A percentile compares a stretch with the other conserved stretches of the same genome.
These are phyloP conservation scores for Metroxylon sagu DNA, from an alignment of 176 grass and related monocot species.

Conservation along the genomic window DNA sequence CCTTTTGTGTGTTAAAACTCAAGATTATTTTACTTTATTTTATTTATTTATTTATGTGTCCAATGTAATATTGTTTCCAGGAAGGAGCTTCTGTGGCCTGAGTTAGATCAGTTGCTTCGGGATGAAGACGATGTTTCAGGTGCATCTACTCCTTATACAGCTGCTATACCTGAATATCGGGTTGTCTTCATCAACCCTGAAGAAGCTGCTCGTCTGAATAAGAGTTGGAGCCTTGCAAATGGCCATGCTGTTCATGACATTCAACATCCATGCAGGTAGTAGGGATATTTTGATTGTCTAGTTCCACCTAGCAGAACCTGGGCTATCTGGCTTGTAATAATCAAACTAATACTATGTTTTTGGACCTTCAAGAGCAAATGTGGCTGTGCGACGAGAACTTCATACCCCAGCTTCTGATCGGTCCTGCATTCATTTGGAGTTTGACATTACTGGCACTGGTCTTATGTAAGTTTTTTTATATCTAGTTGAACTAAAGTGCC, in stretches of 20 bases:
- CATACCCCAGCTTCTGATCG: slow-evolving; percentile 81
- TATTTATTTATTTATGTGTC: no score
- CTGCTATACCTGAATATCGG: slow-evolving; percentile 86
- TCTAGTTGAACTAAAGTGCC: neutral
- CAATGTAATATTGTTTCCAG: slow-evolving; percentile 33
- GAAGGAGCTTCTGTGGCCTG: slow-evolving; percentile 82
- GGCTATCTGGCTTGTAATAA: no score
- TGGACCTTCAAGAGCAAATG: slow-evolving; percentile 50
- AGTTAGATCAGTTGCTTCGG: slow-evolving; percentile 65
- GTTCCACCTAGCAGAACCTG: neutral
- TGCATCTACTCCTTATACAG: slow-evolving; percentile 54
- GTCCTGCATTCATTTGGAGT: slow-evolving; percentile 91
- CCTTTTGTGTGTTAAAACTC: no score
- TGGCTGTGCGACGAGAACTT: slow-evolving; percentile 63
- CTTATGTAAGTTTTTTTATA: slow-evolving; percentile 49
- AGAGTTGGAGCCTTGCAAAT: slow-evolving; percentile 74
- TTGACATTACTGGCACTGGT: slow-evolving; percentile 72
- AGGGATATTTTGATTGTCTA: neutral
- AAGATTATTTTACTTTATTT: no score
- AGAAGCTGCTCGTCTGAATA: slow-evolving; percentile 48
- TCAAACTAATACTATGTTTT: neutral
- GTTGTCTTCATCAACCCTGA: slow-evolving; percentile 57
- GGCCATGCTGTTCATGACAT: slow-evolving; percentile 75
- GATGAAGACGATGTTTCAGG: slow-evolving; percentile 61
- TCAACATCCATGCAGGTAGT: slow-evolving; percentile 83